A percentile compares a stretch with the other conserved stretches of the same genome.
phyloP scores from a whole-genome alignment of 208 protist species.

The Leishmania lainsoni region DNA sequence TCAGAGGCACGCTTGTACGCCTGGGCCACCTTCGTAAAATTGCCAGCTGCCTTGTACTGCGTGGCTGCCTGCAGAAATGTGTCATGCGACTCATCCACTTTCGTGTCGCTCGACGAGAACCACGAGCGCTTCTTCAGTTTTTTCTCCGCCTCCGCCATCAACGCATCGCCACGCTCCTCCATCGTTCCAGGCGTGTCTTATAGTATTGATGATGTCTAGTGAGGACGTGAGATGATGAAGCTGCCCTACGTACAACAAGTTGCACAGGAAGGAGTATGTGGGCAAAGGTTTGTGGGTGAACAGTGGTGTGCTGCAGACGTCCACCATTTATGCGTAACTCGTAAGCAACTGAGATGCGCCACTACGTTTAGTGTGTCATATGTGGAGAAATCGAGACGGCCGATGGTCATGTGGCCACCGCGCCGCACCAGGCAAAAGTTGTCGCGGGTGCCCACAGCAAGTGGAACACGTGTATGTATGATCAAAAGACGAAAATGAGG shows the following conservation, averaged over 20 bases:
- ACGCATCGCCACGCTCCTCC: constrained; percentile 63
- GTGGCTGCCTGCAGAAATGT: constrained; percentile 76
- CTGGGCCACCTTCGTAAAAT: constrained; percentile 68
- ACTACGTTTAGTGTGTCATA: not conserved
- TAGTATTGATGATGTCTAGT: constrained; percentile 2
- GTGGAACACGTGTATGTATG: not conserved
- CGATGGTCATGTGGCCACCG: not conserved
- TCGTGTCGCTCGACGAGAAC: constrained; percentile 59
- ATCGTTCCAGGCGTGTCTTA: constrained; percentile 31
- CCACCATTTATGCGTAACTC: not conserved
- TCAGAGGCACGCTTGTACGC: constrained; percentile 79
- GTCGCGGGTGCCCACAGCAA: not conserved
- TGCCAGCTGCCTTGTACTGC: constrained; percentile 79
- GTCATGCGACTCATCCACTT: constrained; percentile 75
- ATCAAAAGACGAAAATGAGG: not conserved
- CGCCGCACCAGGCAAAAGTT: not conserved
- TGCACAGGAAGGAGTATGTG: not conserved
- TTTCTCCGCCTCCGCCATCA: constrained; percentile 80
- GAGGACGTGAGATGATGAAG: not conserved
- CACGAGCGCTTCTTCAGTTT: constrained; percentile 70
- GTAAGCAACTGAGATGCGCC: not conserved
- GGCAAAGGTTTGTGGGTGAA: not conserved
- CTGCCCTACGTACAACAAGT: not conserved
- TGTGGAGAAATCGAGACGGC: not conserved
- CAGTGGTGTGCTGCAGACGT: not conserved